phyloP scores from a whole-genome alignment of 2,329 filamentous ascomycete species.

The Cercospora janseana region DNA sequence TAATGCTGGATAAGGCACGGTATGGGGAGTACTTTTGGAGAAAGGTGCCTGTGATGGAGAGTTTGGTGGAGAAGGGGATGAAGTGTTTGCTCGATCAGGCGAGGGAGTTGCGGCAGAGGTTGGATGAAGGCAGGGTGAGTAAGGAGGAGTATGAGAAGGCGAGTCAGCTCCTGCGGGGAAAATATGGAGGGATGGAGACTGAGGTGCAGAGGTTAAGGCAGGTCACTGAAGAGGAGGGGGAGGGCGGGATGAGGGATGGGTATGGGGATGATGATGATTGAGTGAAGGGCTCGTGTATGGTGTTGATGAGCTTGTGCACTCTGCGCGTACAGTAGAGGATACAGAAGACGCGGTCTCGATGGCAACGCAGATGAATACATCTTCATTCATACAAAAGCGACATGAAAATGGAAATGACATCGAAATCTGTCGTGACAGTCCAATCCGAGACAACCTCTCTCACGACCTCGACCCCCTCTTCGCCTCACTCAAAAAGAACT shows the following conservation, averaged over 20 bases:
- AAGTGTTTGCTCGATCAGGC: slow-evolving; percentile 28
- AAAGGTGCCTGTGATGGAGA: slow-evolving; percentile 31
- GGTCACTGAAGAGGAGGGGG: slow-evolving; percentile 30
- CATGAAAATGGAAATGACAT: too few species aligned
- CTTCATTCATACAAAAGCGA: too few species aligned
- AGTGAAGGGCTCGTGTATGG: background rate
- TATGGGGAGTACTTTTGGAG: slow-evolving; percentile 22
- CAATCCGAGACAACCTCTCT: too few species aligned
- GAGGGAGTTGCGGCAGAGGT: slow-evolving; percentile 16
- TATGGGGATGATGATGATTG: slow-evolving; percentile 16
- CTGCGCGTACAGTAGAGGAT: background rate
- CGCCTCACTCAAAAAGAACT: too few species aligned
- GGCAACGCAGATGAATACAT: too few species aligned
- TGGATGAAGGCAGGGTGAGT: slow-evolving; percentile 22
- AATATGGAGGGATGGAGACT: slow-evolving; percentile 25
- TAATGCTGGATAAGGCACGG: slow-evolving; percentile 33
- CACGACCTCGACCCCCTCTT: too few species aligned
- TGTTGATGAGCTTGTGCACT: background rate
- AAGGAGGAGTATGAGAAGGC: slow-evolving; percentile 18
- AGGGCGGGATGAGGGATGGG: slow-evolving; percentile 4
- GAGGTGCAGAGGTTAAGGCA: slow-evolving; percentile 30
- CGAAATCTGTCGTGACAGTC: too few species aligned
- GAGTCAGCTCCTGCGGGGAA: slow-evolving; percentile 23
- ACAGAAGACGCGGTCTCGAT: too few species aligned
- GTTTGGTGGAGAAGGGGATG: slow-evolving; percentile 31